Evolutionary conservation across 371 early-diverging fungal genomes (phyloP), one percentile per base, ranked within the genome.

Genomic region (Mortierella sp.): DNA sequence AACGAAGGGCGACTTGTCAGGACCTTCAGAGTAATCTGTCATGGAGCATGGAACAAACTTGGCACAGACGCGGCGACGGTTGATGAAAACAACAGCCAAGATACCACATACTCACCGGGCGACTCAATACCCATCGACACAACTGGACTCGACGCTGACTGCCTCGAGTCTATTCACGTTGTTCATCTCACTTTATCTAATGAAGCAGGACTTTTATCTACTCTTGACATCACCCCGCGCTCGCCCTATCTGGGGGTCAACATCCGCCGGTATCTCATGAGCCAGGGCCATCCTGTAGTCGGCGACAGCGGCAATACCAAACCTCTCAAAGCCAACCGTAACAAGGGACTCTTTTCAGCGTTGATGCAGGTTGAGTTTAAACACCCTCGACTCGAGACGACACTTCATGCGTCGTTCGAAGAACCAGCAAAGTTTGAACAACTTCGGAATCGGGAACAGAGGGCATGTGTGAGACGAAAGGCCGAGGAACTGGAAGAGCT

Each of bases 311-410:
- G 83, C 26, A 90, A 90, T 65, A 90, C 95, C 1, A 88, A 85
- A 28, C 89, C 89, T 1, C 88, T 95, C 34, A 88, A 90, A 70
- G 88, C 92, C 54, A 93, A 93, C 80, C 82, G 89, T 16, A 93
- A 93, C 79, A 95, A 95, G 79, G 96, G 95, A 38, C 84, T 92
- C 3, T 91, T 90, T 71, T 83, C 92, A 54, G 89, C 93, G 0
- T 78, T 95, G 38, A 83, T 89, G 7, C 74, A 79, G 0, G 75
- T 95, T 0, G 75, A 88, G 9, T 88, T 95, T 70, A 75, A 74
- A 0, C 92, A 94, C 47, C 91, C 92, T 0, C 75, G 72, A 0
- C 75, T 79, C 0, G 77, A 73, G 0, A 78, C 74, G 26, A 11
- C n/a, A 6, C 73, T 92, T 31, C 0, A 50, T 1, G 65, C 88